Base-by-base conservation (phyloP, 1,139 yeast genomes). In the Starmera stellimalicola region DNA sequence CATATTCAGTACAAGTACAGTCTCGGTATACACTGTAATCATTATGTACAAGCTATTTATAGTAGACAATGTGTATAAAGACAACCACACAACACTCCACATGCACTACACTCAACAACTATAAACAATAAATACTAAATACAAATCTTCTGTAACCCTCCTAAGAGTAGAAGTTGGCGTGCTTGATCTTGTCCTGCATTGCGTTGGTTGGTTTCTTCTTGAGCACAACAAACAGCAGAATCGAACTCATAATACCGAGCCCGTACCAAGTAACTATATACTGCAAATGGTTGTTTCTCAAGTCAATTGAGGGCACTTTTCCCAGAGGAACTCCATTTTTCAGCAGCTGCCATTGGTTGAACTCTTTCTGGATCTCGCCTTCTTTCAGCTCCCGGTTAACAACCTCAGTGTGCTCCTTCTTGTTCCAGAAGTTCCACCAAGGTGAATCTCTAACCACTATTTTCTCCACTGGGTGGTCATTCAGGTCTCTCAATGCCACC, bases 231-330 rank as follows among this genome's bases (percentile, higher is more conserved):
- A 73, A 55, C 17, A 88, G 64, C 53, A 83, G 68, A 23, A 77
- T 73, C 0, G 87, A 51, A 31, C 94, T 80, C 26, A 82, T 70
- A 27, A 80, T 48, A 1, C 87, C 76, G 28, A 87, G 70, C 0
- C 94, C 95, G 54, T 84, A 91, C 99, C 99, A 91, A 1, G 99
- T 91, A 16, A 85, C 73, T 49, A 91, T 63, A 55, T 91, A 91
- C 57, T 91, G 95, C 57, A 88, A 62, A 54, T 91, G 99, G 51
- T 88, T 87, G 56, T 91, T 93, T 43, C 81, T 73, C 51, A 85
- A 70, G 42, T 78, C 87, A 20, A 91, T 75, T 48, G 74, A 74
- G 11, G 96, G 93, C 6, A 68, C 61, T 35, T 80, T 75, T 2
- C 95, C 98, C 18, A 93, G 57, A 4, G 99, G 99, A 5, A 88